A percentile compares a stretch with the other conserved stretches of the same genome.
These are phyloP conservation scores for Hericium erinaceus DNA, from an alignment of 768 basidiomycete genomes.

Conservation along the genomic window DNA sequence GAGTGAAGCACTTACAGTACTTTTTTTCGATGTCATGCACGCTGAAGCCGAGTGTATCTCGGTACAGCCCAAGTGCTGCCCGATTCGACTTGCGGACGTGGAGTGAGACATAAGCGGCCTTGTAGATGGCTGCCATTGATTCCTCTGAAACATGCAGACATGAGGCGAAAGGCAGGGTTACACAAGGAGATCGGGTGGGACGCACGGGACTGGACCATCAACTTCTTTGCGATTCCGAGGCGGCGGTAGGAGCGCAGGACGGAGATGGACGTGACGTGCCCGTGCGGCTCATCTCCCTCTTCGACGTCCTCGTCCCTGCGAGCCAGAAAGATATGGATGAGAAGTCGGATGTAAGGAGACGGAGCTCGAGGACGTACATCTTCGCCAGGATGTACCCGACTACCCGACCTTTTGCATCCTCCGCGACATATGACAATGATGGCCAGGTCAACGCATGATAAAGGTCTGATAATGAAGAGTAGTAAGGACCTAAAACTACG, in stretches of 20 bases:
- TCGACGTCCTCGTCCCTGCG: conserved; percentile 57
- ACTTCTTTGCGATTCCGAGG: conserved; percentile 86
- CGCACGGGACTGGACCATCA: conserved; percentile 91
- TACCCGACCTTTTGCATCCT: conserved; percentile 79
- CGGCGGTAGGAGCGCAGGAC: conserved; percentile 85
- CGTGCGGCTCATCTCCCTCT: conserved; percentile 58
- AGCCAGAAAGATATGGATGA: background rate
- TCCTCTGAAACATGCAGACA: conserved; percentile 38
- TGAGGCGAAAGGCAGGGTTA: background rate
- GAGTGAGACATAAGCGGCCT: conserved; percentile 74
- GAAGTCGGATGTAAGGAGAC: background rate
- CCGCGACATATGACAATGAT: conserved; percentile 86
- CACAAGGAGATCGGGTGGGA: conserved; percentile 6
- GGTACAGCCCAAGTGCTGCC: conserved; percentile 82
- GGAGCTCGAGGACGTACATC: conserved; percentile 61
- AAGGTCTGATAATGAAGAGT: conserved; percentile 43
- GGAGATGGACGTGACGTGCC: conserved; percentile 95
- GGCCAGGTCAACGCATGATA: conserved; percentile 92
- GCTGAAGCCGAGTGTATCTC: conserved; percentile 83
- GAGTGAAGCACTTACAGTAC: conserved; percentile 50
- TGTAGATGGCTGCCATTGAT: conserved; percentile 85
- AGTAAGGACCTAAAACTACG: no score
- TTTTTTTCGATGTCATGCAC: conserved; percentile 79
- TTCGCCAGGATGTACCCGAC: conserved; percentile 96
- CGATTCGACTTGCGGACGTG: conserved; percentile 95